phyloP scores from a whole-genome alignment of 2,329 filamentous ascomycete species.

The Colletotrichum magnum region DNA sequence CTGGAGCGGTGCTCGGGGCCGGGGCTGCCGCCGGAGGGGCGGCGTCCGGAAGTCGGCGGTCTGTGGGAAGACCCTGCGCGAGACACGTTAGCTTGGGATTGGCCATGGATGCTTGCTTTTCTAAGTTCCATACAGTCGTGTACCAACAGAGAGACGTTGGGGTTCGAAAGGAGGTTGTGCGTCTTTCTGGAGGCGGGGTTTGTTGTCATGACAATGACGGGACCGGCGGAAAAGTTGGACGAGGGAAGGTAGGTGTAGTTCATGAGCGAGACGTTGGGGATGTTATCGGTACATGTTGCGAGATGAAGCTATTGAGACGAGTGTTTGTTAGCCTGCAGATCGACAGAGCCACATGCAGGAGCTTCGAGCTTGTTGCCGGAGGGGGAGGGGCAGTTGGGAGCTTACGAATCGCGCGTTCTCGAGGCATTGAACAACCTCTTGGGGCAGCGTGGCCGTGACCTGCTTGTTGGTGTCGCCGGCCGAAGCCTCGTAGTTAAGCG shows the following conservation, averaged over 20 bases:
- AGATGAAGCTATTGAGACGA: constrained; percentile 81
- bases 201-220: constrained; percentile 96
- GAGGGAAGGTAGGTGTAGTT: constrained; percentile 97
- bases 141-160: constrained; percentile 92
- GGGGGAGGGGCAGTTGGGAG: constrained; percentile 27
- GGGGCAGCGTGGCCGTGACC: constrained; percentile 78
- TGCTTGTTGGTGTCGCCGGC: constrained; percentile 80
- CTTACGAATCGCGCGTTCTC: constrained; percentile 94
- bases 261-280: constrained; percentile 96
- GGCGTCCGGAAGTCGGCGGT: constrained; percentile 78
- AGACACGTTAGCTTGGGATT: constrained; percentile 20
- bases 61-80: constrained; percentile 85
- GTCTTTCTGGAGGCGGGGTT: constrained; percentile 85
- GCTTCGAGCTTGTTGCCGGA: constrained; percentile 24
- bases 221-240: constrained; percentile 76
- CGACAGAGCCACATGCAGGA: constrained; percentile 13
- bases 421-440: constrained; percentile 90
- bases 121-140: constrained; percentile 77
- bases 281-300: constrained; percentile 86
- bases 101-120: background rate
- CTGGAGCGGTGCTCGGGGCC: constrained; percentile 77
- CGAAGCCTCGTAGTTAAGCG: constrained; percentile 82
- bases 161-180: constrained; percentile 85
- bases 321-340: constrained; percentile 22
- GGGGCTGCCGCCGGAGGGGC: constrained; percentile 73